These are phyloP conservation scores for Candolleomyces eurysporus DNA, from an alignment of 768 basidiomycete genomes.

Conservation along the genomic window DNA sequence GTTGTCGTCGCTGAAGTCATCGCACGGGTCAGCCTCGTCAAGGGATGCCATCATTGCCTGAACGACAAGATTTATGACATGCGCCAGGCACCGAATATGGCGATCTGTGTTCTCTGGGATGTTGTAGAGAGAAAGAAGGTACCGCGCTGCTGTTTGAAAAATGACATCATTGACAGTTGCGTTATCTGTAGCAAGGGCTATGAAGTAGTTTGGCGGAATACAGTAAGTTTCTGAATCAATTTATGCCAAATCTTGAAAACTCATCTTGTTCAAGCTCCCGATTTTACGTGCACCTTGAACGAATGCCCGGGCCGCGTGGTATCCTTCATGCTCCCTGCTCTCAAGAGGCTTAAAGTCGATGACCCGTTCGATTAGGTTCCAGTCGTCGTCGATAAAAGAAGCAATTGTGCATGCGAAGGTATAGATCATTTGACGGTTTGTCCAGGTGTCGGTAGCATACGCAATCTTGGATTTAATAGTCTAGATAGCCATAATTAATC, in stretches of 20 bases:
- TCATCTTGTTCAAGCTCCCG: background rate
- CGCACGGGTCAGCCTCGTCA: background rate
- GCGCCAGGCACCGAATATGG: background rate
- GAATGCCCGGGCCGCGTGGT: background rate
- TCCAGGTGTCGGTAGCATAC: slow-evolving; percentile 1
- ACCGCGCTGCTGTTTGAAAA: background rate
- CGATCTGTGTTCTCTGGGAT: background rate
- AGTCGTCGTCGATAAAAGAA: background rate
- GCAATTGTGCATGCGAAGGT: background rate
- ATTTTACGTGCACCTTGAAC: background rate
- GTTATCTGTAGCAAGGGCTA: background rate
- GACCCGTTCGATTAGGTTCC: background rate
- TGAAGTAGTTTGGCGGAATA: too few species aligned
- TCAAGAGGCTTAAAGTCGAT: background rate
- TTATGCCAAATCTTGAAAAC: background rate
- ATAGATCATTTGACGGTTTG: background rate
- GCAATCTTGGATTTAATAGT: background rate
- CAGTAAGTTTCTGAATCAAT: background rate
- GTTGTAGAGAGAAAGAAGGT: background rate
- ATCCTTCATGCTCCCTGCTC: background rate
- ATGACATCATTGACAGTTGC: background rate
- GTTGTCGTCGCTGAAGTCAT: background rate
- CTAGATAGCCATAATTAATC: background rate
- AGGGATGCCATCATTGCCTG: background rate
- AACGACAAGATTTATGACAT: background rate